phyloP scores from a whole-genome alignment of 2,329 filamentous ascomycete species.

The Didymella lethalis region DNA sequence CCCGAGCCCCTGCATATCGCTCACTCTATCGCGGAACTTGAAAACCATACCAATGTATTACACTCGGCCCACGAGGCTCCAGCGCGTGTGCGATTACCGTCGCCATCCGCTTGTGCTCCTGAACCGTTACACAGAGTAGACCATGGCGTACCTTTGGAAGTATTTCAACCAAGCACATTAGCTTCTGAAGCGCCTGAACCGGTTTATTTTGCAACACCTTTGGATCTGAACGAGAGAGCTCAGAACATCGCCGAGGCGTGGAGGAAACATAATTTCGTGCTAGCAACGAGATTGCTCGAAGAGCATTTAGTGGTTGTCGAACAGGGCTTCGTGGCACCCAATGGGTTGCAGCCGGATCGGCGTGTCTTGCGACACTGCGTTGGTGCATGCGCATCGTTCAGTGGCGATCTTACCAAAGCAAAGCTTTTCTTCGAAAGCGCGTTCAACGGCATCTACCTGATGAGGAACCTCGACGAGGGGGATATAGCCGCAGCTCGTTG shows the following conservation, averaged over 20 bases:
- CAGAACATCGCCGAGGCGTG: constrained; percentile 4
- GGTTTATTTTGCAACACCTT: not conserved
- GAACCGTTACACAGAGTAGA: not conserved
- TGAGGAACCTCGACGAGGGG: constrained; percentile 38
- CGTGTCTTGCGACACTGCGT: constrained; percentile 40
- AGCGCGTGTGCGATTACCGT: not conserved
- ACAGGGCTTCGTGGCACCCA: constrained; percentile 30
- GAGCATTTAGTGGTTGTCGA: constrained; percentile 39
- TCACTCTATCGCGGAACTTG: not conserved
- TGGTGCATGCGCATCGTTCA: constrained; percentile 38
- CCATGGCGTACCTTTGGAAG: no score
- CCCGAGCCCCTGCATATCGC: constrained; percentile 7
- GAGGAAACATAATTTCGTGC: constrained; percentile 27
- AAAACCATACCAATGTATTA: no score
- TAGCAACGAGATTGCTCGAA: constrained; percentile 33
- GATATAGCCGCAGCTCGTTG: constrained; percentile 46
- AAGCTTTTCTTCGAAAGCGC: constrained; percentile 42
- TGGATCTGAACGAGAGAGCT: constrained; percentile 2
- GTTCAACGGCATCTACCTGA: constrained; percentile 34
- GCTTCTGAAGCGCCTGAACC: constrained; percentile 7
- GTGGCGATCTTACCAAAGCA: constrained; percentile 39
- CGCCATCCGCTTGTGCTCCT: constrained; percentile 7
- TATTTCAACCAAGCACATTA: not conserved
- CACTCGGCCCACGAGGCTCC: not conserved
- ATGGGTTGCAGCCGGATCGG: constrained; percentile 35